Evolutionary conservation across 2,329 filamentous ascomycete species (phyloP).

Genomic region (Kalaharituber pfeilii): DNA sequence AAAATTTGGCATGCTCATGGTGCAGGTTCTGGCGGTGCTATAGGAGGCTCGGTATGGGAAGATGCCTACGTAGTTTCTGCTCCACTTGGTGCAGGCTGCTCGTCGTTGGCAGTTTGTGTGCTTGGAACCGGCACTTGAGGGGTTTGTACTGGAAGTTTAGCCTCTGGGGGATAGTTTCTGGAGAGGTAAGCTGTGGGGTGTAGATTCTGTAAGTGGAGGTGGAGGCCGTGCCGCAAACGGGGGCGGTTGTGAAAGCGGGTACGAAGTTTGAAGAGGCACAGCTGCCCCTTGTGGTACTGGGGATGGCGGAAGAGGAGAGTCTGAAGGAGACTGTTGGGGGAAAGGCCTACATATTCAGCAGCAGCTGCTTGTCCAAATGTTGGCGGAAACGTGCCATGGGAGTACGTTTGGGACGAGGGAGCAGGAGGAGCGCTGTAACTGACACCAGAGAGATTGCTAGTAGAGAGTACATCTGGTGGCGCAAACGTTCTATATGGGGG

Average conservation of each 20-base stretch:
- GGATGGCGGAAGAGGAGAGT: neutral
- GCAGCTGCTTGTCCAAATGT: neutral
- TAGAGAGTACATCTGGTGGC: neutral
- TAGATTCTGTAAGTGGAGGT: neutral
- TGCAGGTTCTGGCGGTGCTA: too few species aligned
- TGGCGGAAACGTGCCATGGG: neutral
- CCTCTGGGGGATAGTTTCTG: too few species aligned
- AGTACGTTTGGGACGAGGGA: too few species aligned
- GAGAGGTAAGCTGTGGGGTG: too few species aligned
- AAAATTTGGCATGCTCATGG: too few species aligned
- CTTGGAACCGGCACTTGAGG: too few species aligned
- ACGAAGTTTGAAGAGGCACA: neutral
- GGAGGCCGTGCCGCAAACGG: neutral
- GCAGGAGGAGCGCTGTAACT: neutral
- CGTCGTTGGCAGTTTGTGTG: too few species aligned
- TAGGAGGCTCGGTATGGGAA: too few species aligned
- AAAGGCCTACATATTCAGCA: neutral
- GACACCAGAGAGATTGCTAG: neutral
- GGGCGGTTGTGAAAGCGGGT: neutral
- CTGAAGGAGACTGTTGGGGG: neutral
- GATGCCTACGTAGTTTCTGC: too few species aligned
- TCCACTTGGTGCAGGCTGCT: too few species aligned
- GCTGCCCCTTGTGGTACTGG: neutral
- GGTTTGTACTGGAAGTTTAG: too few species aligned
- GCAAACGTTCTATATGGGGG: neutral